phyloP scores from a whole-genome alignment of 225 moss, liverwort and hornwort species.

The Lunularia cruciata region DNA sequence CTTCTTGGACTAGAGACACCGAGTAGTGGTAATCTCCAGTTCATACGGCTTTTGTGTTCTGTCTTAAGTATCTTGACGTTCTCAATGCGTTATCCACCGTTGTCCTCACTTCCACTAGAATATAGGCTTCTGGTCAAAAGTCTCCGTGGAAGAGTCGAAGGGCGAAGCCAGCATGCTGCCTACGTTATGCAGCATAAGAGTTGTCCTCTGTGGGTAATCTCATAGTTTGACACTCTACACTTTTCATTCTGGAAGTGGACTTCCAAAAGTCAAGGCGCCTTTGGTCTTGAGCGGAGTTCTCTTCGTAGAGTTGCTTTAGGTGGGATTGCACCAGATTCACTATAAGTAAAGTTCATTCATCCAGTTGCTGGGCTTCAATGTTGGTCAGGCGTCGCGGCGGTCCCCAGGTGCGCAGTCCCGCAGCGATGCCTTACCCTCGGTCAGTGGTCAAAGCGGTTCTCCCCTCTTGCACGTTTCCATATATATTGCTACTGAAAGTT shows the following conservation, averaged over 20 bases:
- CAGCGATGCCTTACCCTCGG: conserved; percentile 62
- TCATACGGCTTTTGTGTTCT: conserved; percentile 5
- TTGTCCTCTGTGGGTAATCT: conserved; percentile 12
- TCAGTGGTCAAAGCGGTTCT: conserved; percentile 50
- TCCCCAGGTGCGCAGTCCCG: conserved; percentile 59
- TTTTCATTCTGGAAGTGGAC: neutral
- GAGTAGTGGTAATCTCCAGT: neutral
- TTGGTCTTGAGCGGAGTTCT: conserved; percentile 5
- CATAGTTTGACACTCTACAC: neutral
- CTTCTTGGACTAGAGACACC: neutral
- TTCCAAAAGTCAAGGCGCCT: conserved; percentile 5
- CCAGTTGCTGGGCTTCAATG: conserved; percentile 47
- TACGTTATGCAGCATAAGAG: conserved; percentile 5
- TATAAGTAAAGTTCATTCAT: conserved; percentile 42
- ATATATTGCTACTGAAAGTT: conserved; percentile 33
- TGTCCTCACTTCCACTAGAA: conserved; percentile 24
- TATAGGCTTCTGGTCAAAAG: conserved; percentile 18
- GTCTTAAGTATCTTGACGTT: conserved; percentile 9
- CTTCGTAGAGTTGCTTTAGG: conserved; percentile 18
- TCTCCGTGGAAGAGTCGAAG: conserved; percentile 19
- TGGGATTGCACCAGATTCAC: conserved; percentile 28
- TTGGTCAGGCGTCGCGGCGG: conserved; percentile 58
- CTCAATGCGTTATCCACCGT: conserved; percentile 14
- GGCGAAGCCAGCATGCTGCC: conserved; percentile 4
- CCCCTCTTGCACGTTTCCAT: conserved; percentile 37